A percentile compares a stretch with the other conserved stretches of the same genome.
Conservation (phyloP, 345 rosid genomes). For the Eucalyptus erythrocorys region DNA sequence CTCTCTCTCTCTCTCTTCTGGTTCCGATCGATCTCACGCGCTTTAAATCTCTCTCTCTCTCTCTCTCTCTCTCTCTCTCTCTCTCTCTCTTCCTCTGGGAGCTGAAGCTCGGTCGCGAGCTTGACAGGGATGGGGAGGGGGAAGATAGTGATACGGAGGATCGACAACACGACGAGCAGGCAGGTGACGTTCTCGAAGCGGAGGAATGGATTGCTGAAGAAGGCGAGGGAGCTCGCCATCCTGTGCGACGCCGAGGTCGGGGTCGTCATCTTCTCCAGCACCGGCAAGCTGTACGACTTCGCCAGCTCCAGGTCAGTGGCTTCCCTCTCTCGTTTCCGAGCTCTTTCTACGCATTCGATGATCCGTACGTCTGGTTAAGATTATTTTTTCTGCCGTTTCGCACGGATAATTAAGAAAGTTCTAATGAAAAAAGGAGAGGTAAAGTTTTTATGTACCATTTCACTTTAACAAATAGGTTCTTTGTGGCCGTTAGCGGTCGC, state of each 20-base stretch:
- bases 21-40: neutral
- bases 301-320: conserved; percentile 26
- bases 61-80: neutral
- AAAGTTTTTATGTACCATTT: neutral
- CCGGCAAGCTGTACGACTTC: conserved; percentile 36
- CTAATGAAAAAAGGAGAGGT: neutral
- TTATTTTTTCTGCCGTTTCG: neutral
- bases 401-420: neutral
- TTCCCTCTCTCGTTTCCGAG: neutral
- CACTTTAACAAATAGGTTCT: neutral
- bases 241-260: conserved; percentile 42
- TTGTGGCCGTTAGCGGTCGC: neutral
- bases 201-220: conserved; percentile 33
- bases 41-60: neutral
- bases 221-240: conserved; percentile 41
- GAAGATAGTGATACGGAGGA: conserved; percentile 36
- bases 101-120: neutral
- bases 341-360: neutral
- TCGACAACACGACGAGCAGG: conserved; percentile 36
- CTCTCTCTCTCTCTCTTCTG: neutral
- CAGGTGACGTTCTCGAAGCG: conserved; percentile 46
- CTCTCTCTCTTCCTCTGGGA: neutral
- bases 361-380: neutral
- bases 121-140: conserved; percentile 28
- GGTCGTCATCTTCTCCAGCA: conserved; percentile 38